Conservation (phyloP, 371 early-diverging fungal genomes). For the Mortierella sp. region DNA sequence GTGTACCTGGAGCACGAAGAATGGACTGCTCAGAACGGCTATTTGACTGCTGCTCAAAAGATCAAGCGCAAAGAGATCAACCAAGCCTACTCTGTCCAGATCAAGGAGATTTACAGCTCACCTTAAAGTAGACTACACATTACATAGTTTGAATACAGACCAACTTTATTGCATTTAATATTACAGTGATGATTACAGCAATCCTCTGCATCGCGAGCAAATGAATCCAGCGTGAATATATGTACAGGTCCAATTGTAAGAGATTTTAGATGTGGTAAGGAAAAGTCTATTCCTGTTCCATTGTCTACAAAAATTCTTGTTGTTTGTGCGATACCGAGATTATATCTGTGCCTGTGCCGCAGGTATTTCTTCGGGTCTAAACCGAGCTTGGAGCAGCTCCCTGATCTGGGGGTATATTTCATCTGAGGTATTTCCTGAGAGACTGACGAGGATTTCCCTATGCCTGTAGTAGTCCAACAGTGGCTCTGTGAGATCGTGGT, state of each 20-base stretch:
- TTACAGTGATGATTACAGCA: neutral
- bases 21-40: constrained; percentile 90
- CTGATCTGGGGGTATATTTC: constrained; percentile 90
- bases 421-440: constrained; percentile 86
- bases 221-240: neutral
- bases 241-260: neutral
- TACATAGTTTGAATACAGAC: neutral
- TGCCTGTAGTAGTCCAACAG: constrained; percentile 83
- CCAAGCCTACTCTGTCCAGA: constrained; percentile 66
- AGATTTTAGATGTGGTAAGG: neutral
- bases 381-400: constrained; percentile 43
- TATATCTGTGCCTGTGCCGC: constrained; percentile 24
- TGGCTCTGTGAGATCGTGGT: constrained; percentile 81
- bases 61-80: constrained; percentile 87
- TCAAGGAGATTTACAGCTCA: constrained; percentile 70
- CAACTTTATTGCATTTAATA: neutral
- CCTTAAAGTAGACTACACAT: neutral
- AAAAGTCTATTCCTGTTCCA: neutral
- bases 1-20: constrained; percentile 78
- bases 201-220: neutral
- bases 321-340: neutral
- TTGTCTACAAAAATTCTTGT: neutral
- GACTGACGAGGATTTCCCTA: constrained; percentile 71
- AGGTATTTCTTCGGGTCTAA: constrained; percentile 34
- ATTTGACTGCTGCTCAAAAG: constrained; percentile 95